Base-by-base conservation (phyloP, 2,329 filamentous ascomycete species). In the Samsoniella hepiali region DNA sequence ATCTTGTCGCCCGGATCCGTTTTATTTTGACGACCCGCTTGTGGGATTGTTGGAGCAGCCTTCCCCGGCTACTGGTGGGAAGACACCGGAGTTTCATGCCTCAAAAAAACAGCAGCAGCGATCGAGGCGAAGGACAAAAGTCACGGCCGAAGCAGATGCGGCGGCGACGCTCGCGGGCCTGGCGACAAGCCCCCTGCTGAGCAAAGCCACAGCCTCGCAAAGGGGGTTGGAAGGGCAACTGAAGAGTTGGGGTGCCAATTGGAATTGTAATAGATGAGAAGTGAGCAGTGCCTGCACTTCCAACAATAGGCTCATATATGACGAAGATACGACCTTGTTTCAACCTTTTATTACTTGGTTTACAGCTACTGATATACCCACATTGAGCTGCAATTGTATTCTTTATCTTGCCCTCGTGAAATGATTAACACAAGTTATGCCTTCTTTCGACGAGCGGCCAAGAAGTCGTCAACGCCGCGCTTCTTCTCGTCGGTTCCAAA, bases 151-250 rank as follows among this genome's bases (percentile, higher is more conserved):
- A 3, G 68, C 72, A 59, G 65, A 66, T 11, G 70, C 69, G n/a
- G 69, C 71, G 11, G 64, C 68, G 45, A 67, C 68, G 8, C 57
- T 75, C 53, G 66, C 69, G 11, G 67, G 66, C 27, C 27, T 74
- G 15, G 69, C 66, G 38, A 66, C 65, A 5, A 71, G 70, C 63
- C 65, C 58, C 42, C 55, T 49, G 34, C 42, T 67, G 4, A 53
- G 51, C 45, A 62, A 63, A 22, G 50, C 57, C 27, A 54, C 59
- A 11, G 49, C 53, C n/a, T 51, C 66, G 4, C 58, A 58, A 27
- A 40, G 42, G 32, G 49, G 58, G 36, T n/a, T 58, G 54, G 45
- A 65, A 64, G 44, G 63, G 59, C 32, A 63, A 38, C 56, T 72
- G 59, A 65, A 63, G 53, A 65, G 47, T 45, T 70, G 68, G 68